Evolutionary conservation across 1,139 yeast species (phyloP).

Genomic region (Hansenula anomala): DNA sequence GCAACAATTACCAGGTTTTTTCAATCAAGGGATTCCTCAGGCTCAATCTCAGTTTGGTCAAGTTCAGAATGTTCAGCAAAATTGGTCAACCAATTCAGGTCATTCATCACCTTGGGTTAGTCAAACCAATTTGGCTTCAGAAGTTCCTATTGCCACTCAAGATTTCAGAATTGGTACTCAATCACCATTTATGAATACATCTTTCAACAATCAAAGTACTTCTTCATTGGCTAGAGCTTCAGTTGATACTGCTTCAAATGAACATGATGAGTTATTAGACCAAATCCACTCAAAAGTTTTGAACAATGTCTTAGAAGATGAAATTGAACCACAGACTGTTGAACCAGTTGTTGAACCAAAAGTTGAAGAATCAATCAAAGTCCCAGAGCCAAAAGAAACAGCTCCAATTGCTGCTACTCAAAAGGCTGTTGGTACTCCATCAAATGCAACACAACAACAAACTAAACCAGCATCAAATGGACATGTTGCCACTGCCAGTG

Average conservation of each 20-base stretch:
- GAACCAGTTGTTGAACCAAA: not conserved
- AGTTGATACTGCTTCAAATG: not conserved
- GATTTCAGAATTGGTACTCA: constrained; percentile 12
- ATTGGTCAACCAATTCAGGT: constrained; percentile 13
- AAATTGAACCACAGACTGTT: not conserved
- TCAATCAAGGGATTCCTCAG: constrained; percentile 8
- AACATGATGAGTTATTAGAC: constrained; percentile 28
- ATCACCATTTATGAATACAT: constrained; percentile 13
- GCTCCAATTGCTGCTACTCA: not conserved
- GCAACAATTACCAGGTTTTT: constrained; percentile 7
- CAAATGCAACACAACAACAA: not conserved
- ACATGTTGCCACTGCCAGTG: constrained; percentile 4
- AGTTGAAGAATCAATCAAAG: too few species aligned
- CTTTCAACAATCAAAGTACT: not conserved
- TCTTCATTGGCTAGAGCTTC: not conserved
- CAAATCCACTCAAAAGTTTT: constrained; percentile 37
- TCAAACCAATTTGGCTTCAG: constrained; percentile 3
- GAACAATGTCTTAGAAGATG: constrained; percentile 25
- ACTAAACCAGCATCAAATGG: not conserved
- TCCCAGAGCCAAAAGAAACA: not conserved
- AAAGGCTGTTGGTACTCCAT: not conserved
- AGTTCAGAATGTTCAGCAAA: constrained; percentile 11
- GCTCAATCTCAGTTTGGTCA: constrained; percentile 10
- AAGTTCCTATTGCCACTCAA: constrained; percentile 3
- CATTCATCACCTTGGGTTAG: constrained; percentile 21